These are phyloP conservation scores for Hansenula sp. DNA, from an alignment of 1,139 yeast species.

Conservation along the genomic window DNA sequence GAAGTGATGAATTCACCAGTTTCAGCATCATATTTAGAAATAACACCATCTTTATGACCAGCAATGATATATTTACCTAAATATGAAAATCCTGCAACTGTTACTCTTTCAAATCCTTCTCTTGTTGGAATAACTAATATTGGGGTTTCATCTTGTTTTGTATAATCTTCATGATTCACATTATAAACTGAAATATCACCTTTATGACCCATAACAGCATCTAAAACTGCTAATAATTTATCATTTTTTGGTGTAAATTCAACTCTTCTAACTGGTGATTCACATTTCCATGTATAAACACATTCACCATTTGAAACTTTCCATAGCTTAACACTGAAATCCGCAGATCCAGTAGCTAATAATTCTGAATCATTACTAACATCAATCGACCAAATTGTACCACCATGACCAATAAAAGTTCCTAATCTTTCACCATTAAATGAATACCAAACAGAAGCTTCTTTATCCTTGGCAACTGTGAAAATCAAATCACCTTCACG, in stretches of 20 bases:
- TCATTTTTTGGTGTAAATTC: constrained; percentile 76
- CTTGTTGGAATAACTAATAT: constrained; percentile 59
- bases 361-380: constrained; percentile 65
- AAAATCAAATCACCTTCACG: constrained; percentile 92
- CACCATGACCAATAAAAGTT: constrained; percentile 83
- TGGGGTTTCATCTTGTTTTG: constrained; percentile 46
- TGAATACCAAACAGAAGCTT: constrained; percentile 91
- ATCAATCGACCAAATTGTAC: constrained; percentile 96
- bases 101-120: constrained; percentile 55
- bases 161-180: constrained; percentile 42
- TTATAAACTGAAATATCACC: constrained; percentile 74
- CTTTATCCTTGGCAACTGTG: constrained; percentile 87
- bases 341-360: constrained; percentile 90
- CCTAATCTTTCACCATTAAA: constrained; percentile 97
- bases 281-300: constrained; percentile 67
- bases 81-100: constrained; percentile 88
- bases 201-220: constrained; percentile 86
- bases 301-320: constrained; percentile 73
- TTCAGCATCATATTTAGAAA: constrained; percentile 72
- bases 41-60: constrained; percentile 83
- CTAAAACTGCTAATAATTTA: constrained; percentile 73
- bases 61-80: constrained; percentile 71
- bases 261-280: constrained; percentile 87
- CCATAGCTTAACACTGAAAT: constrained; percentile 84
- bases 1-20: constrained; percentile 67